Evolutionary conservation across 345 rosid species (phyloP).

Genomic region (Hirschfeldia incana): DNA sequence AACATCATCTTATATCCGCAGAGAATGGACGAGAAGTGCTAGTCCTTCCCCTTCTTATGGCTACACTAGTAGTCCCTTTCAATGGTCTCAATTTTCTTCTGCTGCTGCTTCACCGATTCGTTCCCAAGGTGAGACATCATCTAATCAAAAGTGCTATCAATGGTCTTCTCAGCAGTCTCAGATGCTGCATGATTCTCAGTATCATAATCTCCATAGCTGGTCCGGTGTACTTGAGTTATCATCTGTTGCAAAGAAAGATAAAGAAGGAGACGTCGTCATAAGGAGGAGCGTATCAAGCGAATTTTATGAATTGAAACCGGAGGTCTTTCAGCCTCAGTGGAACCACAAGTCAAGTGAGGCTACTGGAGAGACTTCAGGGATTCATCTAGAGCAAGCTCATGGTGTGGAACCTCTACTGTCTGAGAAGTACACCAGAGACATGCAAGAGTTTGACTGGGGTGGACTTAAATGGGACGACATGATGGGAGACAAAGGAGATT

Average conservation of each 20-base stretch:
- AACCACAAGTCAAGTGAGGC: background rate
- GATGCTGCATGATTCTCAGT: constrained; percentile 11
- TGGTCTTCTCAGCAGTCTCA: constrained; percentile 42
- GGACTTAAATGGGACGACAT: background rate
- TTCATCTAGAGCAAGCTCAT: constrained; percentile 25
- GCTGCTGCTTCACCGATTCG: constrained; percentile 31
- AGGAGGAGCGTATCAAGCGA: constrained; percentile 8
- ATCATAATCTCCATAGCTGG: too few species aligned
- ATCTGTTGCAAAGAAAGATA: constrained; percentile 45
- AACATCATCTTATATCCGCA: constrained; percentile 37
- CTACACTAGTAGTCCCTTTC: constrained; percentile 43
- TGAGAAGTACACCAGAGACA: background rate
- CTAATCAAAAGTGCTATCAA: constrained; percentile 37
- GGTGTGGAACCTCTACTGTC: background rate
- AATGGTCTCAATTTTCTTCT: constrained; percentile 30
- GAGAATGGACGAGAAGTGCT: constrained; percentile 40
- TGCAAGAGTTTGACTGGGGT: constrained; percentile 6
- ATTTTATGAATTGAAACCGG: background rate
- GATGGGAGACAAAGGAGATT: too few species aligned
- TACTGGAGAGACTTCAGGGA: constrained; percentile 1
- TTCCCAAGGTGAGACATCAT: constrained; percentile 46
- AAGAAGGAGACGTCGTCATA: constrained; percentile 29
- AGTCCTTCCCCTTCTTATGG: constrained; percentile 46
- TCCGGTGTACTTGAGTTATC: constrained; percentile 3
- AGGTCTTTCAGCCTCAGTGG: background rate